Conservation (phyloP, 129 eudicot genomes). For the Dittrichia graveolens region DNA sequence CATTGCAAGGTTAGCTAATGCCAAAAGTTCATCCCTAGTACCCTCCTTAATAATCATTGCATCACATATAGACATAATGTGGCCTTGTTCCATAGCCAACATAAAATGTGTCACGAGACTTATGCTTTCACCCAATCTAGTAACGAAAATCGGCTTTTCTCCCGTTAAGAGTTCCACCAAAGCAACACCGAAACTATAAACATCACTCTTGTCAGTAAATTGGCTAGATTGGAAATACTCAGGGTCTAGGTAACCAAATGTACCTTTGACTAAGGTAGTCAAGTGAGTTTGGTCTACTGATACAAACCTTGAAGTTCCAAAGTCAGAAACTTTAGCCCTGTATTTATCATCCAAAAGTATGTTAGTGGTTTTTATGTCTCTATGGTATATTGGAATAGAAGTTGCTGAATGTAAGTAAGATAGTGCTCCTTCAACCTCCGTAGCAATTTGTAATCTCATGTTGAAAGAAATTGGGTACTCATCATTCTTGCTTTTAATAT, state of each 20-base stretch:
- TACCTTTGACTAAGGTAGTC: slow-evolving; percentile 40
- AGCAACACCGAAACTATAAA: not conserved
- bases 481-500: slow-evolving; percentile 12
- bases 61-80: slow-evolving; percentile 21
- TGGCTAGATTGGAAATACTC: slow-evolving; percentile 36
- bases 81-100: slow-evolving; percentile 17
- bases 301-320: slow-evolving; percentile 38
- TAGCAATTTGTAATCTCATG: slow-evolving; percentile 35
- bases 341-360: slow-evolving; percentile 39
- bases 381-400: slow-evolving; percentile 40
- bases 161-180: slow-evolving; percentile 43
- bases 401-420: slow-evolving; percentile 37
- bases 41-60: slow-evolving; percentile 20
- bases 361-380: slow-evolving; percentile 43
- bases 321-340: slow-evolving; percentile 37
- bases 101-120: slow-evolving; percentile 26
- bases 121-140: slow-evolving; percentile 16
- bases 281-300: slow-evolving; percentile 38
- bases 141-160: slow-evolving; percentile 17
- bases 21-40: slow-evolving; percentile 10
- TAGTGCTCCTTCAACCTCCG: slow-evolving; percentile 41
- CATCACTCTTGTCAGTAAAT: slow-evolving; percentile 42
- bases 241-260: slow-evolving; percentile 35
- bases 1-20: slow-evolving; percentile 15
- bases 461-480: slow-evolving; percentile 25